Base-by-base conservation (phyloP, 495 filamentous ascomycete genomes). In the Sordaria brevicollis region DNA sequence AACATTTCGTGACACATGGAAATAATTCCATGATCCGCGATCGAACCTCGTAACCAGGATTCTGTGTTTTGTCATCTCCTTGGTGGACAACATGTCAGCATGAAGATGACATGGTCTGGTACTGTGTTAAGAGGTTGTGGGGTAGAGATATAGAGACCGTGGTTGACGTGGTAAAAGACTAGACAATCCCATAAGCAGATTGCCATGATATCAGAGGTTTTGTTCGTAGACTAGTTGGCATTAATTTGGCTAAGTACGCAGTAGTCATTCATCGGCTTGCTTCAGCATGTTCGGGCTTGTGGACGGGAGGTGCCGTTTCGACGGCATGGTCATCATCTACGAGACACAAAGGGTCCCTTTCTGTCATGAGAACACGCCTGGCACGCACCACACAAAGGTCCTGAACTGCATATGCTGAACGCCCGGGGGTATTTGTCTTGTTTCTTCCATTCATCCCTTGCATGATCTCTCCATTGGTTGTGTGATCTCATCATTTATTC, bases 401-500 rank as follows among this genome's bases (percentile, higher is more conserved):
- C 49, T 17, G 49, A 62, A 62, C 49, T 62, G 49, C 49, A 62
- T n/a, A n/a, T 62, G 49, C 25, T 62, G 49, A 62, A 62, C 49
- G 49, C 49, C 49, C 25, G 49, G 49, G 77, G 78, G 74, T 76
- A 76, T 79, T 78, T 77, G 75, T 68, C 31, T 74, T 70, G 67
- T 72, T 68, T 75, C 70, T 71, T 77, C 75, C 73, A 70, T 72
- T 74, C 72, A 69, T 74, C 73, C 78, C 76, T 72, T 76, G 78
- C 78, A 77, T 76, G 74, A 74, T 77, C 75, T 74, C 76, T 78
- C 77, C 75, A 76, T 75, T 79, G 75, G 75, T 74, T 77, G 72
- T 76, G 77, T 62, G 49, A 80, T 79, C 74, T 79, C 77, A 77
- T 76, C 77, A 77, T 76, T 73, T 74, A 75, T 74, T 78, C 72